phyloP scores from a whole-genome alignment of 163 green algal genomes.

The Prototheca cutis region DNA sequence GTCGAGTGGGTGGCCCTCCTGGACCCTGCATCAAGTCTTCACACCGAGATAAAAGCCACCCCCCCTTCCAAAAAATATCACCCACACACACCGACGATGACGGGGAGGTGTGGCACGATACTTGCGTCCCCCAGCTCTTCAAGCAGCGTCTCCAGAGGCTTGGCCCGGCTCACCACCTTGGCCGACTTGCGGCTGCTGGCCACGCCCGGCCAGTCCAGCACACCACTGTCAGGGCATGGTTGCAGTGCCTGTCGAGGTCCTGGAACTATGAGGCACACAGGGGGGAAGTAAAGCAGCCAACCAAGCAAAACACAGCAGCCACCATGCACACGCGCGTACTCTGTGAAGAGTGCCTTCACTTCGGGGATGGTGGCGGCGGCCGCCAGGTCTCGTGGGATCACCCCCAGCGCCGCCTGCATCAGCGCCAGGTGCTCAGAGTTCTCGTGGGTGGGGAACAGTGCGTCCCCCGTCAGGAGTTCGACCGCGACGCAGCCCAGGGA shows the following conservation, averaged over 20 bases:
- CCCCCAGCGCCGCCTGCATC: constrained; percentile 66
- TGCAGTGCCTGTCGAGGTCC: too few species aligned
- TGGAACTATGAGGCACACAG: too few species aligned
- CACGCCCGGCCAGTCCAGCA: constrained; percentile 68
- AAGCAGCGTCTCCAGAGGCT: constrained; percentile 36
- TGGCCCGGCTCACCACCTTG: constrained; percentile 49
- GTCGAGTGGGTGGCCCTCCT: too few species aligned
- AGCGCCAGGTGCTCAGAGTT: constrained; percentile 74
- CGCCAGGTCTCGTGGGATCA: constrained; percentile 21
- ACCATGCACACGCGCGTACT: background rate
- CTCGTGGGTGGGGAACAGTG: constrained; percentile 74
- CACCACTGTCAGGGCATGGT: too few species aligned
- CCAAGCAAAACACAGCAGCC: background rate
- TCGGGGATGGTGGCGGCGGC: too few species aligned
- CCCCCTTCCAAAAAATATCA: background rate
- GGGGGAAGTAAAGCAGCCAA: too few species aligned
- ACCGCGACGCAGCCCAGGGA: constrained; percentile 92
- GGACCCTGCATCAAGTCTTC: too few species aligned
- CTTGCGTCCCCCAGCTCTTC: constrained; percentile 8
- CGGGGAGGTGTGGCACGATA: constrained; percentile 9
- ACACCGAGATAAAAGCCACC: too few species aligned
- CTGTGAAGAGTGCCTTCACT: too few species aligned
- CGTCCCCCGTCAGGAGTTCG: constrained; percentile 84
- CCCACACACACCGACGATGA: background rate
- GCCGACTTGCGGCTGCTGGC: constrained; percentile 53